Base-by-base conservation (phyloP, 2,329 filamentous ascomycete genomes). In the Colletotrichum destructivum region DNA sequence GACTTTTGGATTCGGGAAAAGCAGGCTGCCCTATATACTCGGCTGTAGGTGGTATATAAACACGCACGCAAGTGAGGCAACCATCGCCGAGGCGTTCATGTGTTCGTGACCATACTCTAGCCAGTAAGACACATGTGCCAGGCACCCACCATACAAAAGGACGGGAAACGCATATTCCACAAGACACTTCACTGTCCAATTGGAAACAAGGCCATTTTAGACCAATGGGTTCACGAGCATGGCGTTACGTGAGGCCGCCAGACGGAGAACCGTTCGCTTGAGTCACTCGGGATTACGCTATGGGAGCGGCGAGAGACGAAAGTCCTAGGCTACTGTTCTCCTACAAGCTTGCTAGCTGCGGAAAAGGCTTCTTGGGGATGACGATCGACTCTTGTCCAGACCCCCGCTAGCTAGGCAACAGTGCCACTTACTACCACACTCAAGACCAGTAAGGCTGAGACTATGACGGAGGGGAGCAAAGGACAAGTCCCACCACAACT, bases 261-360 rank as follows among this genome's bases (percentile, higher is more conserved):
- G 47, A 18, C 4, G 8, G 13, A 26, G 35, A 56, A 5, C 52
- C 18, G 18, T 56, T 56, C 31, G 40, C 21, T 51, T 62, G 60
- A 62, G 60, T 62, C 60, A 62, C 60, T 62, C 46, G 31, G 15
- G 60, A 38, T 12, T 42, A 23, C 47, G 46, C 60, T 62, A 51
- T n/a, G 60, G 26, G 15, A 23, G 60, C 60, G 60, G 60, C n/a
- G 46, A 52, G 35, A 21, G 40, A 40, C 21, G 46, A n/a, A 52
- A 23, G 46, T 26, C 21, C n/a, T 40, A 18, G 23, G 46, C 6
- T 9, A 26, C 35, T 11, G 16, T 23, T 21, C 23, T 23, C 60
- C 51, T 18, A 15, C 35, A n/a, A 13, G 35, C 26, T 23, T 13
- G 12, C 16, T 12, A 21, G 16, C 2, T 8, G n/a, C 42, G 26